Evolutionary conservation across 345 rosid genomes (phyloP).

Genomic region (Corchorus capsularis): DNA sequence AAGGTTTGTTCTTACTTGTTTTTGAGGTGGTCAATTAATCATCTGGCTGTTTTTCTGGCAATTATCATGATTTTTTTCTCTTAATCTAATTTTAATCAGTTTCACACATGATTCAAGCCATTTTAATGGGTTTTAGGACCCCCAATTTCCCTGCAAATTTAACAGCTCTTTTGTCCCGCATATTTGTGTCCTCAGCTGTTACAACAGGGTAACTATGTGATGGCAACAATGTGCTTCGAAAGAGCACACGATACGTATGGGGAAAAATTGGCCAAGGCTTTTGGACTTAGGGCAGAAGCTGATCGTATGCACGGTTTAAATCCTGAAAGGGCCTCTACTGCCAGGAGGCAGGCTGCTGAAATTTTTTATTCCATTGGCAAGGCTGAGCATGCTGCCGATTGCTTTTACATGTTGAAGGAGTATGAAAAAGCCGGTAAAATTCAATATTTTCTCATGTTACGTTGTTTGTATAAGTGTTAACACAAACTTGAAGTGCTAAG

Average conservation of each 20-base stretch:
- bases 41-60: background rate
- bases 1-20: slow-evolving; percentile 36
- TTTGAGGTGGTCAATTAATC: background rate
- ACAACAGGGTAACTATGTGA: slow-evolving; percentile 39
- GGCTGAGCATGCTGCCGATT: slow-evolving; percentile 47
- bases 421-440: slow-evolving; percentile 46
- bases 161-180: background rate
- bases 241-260: slow-evolving; percentile 43
- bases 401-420: slow-evolving; percentile 41
- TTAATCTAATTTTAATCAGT: background rate
- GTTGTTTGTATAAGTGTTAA: background rate
- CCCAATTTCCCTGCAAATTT: background rate
- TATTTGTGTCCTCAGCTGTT: slow-evolving; percentile 40
- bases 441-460: background rate
- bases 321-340: slow-evolving; percentile 34
- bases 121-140: background rate
- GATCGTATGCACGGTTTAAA: slow-evolving; percentile 36
- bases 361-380: slow-evolving; percentile 47
- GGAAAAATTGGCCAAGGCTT: slow-evolving; percentile 48
- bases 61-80: background rate
- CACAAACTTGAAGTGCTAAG: background rate
- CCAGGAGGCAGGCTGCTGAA: slow-evolving; percentile 50
- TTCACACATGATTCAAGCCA: background rate
- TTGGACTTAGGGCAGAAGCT: slow-evolving; percentile 45
- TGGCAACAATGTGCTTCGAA: slow-evolving; percentile 55